These are phyloP conservation scores for Kregervanrija fluxuum DNA, from an alignment of 805 yeast genomes.

Conservation along the genomic window DNA sequence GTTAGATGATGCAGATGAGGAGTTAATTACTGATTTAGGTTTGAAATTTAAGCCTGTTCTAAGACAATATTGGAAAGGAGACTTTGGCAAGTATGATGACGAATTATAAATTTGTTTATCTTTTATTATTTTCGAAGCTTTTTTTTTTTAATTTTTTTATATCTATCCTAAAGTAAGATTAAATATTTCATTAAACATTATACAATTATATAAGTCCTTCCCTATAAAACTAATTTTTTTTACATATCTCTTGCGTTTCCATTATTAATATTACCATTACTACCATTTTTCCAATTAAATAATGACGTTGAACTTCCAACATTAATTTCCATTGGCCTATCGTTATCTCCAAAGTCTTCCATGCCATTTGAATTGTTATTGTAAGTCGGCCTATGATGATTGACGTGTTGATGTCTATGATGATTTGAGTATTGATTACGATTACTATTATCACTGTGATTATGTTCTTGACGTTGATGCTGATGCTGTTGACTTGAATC, in stretches of 20 bases:
- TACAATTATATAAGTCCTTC: too few relatives aligned
- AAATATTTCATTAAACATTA: too few relatives aligned
- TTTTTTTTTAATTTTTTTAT: too few relatives aligned
- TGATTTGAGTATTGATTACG: neutral
- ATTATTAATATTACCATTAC: too few relatives aligned
- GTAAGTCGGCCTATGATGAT: slow-evolving; percentile 4
- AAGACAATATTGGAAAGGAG: slow-evolving; percentile 28
- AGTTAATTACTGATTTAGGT: slow-evolving; percentile 20
- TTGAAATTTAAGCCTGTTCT: slow-evolving; percentile 15
- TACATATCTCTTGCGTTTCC: too few relatives aligned
- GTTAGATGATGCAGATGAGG: slow-evolving; percentile 24
- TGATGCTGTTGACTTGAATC: neutral
- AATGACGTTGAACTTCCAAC: neutral
- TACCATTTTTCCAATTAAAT: neutral
- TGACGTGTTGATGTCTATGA: slow-evolving; percentile 3
- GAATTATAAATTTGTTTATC: neutral
- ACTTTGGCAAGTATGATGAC: slow-evolving; percentile 20
- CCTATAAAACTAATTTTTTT: too few relatives aligned
- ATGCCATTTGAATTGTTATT: neutral
- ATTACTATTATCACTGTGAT: neutral
- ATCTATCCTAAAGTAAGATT: too few relatives aligned
- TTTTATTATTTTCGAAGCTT: too few relatives aligned
- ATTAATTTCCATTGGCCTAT: neutral
- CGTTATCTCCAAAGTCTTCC: neutral
- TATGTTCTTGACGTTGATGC: neutral